Evolutionary conservation across 371 early-diverging fungal species (phyloP).

Genomic region (Mortierella sp.): DNA sequence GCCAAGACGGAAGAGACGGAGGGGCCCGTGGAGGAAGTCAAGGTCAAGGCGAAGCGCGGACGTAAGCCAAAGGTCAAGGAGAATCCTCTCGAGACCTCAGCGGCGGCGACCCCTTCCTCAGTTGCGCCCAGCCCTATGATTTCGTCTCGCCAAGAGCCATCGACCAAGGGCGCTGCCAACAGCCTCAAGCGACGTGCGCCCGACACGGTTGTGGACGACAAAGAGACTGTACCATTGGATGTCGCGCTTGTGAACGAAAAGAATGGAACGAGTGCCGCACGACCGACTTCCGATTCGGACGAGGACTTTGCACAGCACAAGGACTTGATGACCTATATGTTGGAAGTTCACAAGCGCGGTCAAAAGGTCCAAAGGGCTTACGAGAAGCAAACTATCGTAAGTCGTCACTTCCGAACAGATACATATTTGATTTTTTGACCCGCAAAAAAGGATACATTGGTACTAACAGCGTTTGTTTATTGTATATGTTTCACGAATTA

Average conservation of each 20-base stretch:
- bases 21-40: conserved; percentile 22
- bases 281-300: conserved; percentile 30
- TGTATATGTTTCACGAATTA: not conserved
- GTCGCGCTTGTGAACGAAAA: not conserved
- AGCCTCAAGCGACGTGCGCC: conserved; percentile 27
- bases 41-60: conserved; percentile 46
- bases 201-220: conserved; percentile 13
- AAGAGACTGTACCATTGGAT: not conserved
- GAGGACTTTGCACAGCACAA: conserved; percentile 44
- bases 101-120: not conserved
- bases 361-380: conserved; percentile 52
- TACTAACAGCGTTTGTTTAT: not conserved
- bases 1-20: conserved; percentile 34
- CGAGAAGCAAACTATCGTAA: conserved; percentile 48
- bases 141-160: conserved; percentile 8
- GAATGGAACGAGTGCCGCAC: conserved; percentile 2
- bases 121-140: not conserved
- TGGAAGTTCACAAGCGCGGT: conserved; percentile 51
- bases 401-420: not conserved
- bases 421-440: not conserved
- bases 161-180: conserved; percentile 5
- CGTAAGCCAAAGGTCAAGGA: conserved; percentile 48
- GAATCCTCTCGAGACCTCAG: conserved; percentile 24
- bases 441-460: not conserved
- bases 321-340: conserved; percentile 47